Percentiles rank a stretch among this genome's conserved stretches.
Conservation (phyloP, 2,329 filamentous ascomycete species). For the Nannizziopsis barbatae region DNA sequence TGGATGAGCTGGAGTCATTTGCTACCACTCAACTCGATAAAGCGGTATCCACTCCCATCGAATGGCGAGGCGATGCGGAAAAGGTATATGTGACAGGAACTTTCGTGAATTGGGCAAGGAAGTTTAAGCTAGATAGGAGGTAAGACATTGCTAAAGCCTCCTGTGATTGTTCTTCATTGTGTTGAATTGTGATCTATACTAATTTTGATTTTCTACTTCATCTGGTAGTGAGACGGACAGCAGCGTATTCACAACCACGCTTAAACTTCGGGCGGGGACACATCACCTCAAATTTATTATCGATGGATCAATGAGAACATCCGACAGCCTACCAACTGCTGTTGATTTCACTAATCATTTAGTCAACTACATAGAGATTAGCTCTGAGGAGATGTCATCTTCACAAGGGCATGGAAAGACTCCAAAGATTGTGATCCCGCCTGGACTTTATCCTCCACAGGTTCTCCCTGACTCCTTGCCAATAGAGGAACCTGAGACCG, state of each 20-base stretch:
- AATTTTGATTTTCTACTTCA: not conserved
- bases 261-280: conserved; percentile 81
- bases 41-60: conserved; percentile 70
- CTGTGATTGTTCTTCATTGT: not conserved
- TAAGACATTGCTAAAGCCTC: conserved; percentile 41
- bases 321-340: conserved; percentile 75
- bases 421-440: conserved; percentile 26
- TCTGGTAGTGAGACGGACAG: conserved; percentile 29
- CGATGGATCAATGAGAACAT: conserved; percentile 85
- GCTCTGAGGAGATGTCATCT: conserved; percentile 48
- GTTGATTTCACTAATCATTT: conserved; percentile 97
- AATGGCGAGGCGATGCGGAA: conserved; percentile 74
- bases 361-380: conserved; percentile 96
- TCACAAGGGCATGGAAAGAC: conserved; percentile 29
- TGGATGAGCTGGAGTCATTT: conserved; percentile 58
- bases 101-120: conserved; percentile 94
- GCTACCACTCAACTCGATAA: conserved; percentile 60
- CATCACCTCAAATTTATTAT: conserved; percentile 96
- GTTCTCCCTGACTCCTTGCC: conserved; percentile 29
- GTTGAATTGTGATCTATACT: not conserved
- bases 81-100: conserved; percentile 95
- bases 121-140: conserved; percentile 77
- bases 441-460: conserved; percentile 36
- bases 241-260: conserved; percentile 60
- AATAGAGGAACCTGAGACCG: conserved; percentile 33